phyloP scores from a whole-genome alignment of 2,329 filamentous ascomycete species.

The Aspergillus sp. region DNA sequence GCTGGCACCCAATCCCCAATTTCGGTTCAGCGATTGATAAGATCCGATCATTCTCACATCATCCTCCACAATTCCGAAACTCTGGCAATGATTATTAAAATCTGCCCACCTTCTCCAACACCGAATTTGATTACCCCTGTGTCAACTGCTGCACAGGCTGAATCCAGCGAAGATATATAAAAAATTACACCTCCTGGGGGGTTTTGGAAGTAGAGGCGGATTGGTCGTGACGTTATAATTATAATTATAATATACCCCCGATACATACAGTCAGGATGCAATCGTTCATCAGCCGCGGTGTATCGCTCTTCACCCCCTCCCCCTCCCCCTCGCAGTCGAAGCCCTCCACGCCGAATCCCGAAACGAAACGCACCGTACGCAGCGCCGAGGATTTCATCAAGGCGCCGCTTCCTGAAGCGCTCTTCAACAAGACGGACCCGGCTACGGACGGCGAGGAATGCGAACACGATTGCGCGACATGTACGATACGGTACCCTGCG shows the following conservation, averaged over 20 bases:
- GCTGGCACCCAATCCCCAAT: neutral
- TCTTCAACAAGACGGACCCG: constrained; percentile 77
- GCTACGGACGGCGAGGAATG: constrained; percentile 84
- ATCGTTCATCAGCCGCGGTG: constrained; percentile 33
- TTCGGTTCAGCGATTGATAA: constrained; percentile 11
- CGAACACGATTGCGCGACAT: constrained; percentile 79
- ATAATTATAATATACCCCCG: neutral
- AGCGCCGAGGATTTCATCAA: constrained; percentile 46
- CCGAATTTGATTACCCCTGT: neutral
- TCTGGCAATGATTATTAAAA: neutral
- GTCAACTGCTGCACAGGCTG: neutral
- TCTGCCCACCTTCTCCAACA: neutral
- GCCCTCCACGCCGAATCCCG: constrained; percentile 14
- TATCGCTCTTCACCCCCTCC: constrained; percentile 33
- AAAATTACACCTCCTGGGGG: neutral
- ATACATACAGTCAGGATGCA: constrained; percentile 28
- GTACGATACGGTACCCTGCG: constrained; percentile 76
- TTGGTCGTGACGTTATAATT: too few relatives aligned
- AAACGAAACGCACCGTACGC: neutral
- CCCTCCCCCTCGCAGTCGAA: constrained; percentile 21
- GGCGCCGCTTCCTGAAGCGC: constrained; percentile 47
- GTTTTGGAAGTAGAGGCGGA: neutral
- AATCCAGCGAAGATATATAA: neutral
- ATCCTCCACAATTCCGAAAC: constrained; percentile 5
- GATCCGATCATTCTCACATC: constrained; percentile 10